Base-by-base conservation (phyloP, 176 grass and related monocot species). In the Cocos nucifera region DNA sequence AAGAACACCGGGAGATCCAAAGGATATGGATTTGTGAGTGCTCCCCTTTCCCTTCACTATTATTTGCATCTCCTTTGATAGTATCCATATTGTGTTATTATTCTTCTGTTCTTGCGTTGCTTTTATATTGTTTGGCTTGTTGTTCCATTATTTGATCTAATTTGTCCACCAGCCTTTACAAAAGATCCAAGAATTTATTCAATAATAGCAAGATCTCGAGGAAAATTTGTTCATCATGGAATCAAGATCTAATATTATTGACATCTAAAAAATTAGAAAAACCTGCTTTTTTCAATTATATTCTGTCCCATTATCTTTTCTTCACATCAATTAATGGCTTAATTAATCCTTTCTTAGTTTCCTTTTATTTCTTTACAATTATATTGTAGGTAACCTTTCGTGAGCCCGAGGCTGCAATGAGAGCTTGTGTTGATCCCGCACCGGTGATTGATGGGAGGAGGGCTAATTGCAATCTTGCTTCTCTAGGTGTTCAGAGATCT, bases 1-100 rank as follows among this genome's bases (percentile, higher is more conserved):
- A 98, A 98, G 82, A 92, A 89, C 74, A 80, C 88, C 3, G 88
- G 94, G 55, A 92, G 88, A 98, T 98, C 94, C 57, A 98, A 98
- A 72, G 94, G 94, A 71, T 98, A 98, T 35, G 94, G 94, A 92
- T 98, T 98, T 59, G 94, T 98, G 81, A 44, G 94, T 17, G 54
- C 44, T 5, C 17, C 49, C 18, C 6, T 44, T 39, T 22, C 22
- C 4, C 18, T 55, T 21, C 2, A 18, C 55, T 25, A 18, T 6
- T 52, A 4, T 50, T 17, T 52, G 6, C 4, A 15, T 66, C 56
- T 56, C 10, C 17, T 62, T 51, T 69, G 10, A 17, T 30, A 6
- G 5, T 30, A 30, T 30, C 28, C 28, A 30, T 30, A 27, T 27
- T 27, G 28, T 12, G 14, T 9, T 51, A 49, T 51, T 15, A 28